Base-by-base conservation (phyloP, 768 basidiomycete species). In the Amyloporia xantha region DNA sequence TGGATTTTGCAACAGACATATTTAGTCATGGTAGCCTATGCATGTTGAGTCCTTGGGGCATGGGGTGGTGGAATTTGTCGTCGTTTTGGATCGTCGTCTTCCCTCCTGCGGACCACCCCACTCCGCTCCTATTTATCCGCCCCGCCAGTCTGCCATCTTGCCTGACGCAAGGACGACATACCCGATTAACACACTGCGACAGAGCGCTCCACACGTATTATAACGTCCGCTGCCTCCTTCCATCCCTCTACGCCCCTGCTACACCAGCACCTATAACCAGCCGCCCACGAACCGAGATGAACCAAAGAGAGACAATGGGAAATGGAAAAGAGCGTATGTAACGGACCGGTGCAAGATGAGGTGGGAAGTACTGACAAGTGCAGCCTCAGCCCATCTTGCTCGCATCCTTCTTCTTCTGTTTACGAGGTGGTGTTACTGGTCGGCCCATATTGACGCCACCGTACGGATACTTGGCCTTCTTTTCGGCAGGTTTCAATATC, bases 401-500 rank as follows among this genome's bases (percentile, higher is more conserved):
- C 39, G 56, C 81, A 59, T 87, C 90, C 77, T 92, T 92, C 82
- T 94, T 94, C 86, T 93, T 95, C 72, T 85, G 84, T 77, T 95
- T 96, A 69, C 94, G 89, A 53, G 94, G 94, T 54, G 93, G 93
- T 56, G 94, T 97, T 59, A 94, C 86, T 4, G 88, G 91, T 57
- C 91, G 79, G 21, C 84, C 86, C 76, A 85, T 81, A 62, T 86
- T 87, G 75, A 86, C 86, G 42, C 85, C 86, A 39, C 88, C 87
- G 57, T 91, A 90, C 3, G 89, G 86, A 57, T 91, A 87, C 68
- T 94, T 95, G 48, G 88, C 81, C 70, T 96, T 97, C 81, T 98
- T 98, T 76, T 99, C 95, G 17, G 95, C 95, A 27, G 95, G 95
- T 71, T 99, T 99, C 61, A 99, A 75, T 55, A 99, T 99, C 93